A percentile compares a stretch with the other conserved stretches of the same genome.
Conservation (phyloP, 1,284 basidiomycete species). For the Quambalaria eucalypti region DNA sequence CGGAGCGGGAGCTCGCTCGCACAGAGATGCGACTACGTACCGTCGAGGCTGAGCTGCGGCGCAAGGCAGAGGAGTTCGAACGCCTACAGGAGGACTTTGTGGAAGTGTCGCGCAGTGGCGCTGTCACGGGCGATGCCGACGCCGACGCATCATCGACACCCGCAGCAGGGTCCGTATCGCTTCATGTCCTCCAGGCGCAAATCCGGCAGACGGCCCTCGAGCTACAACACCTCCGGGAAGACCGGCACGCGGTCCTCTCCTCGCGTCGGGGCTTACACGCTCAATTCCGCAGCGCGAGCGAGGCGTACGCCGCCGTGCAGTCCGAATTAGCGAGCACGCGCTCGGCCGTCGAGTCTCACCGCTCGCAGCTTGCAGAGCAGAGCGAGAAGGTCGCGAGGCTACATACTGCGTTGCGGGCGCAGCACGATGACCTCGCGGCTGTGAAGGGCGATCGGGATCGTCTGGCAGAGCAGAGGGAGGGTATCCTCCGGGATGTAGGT, state of each 20-base stretch:
- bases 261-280: conserved; percentile 19
- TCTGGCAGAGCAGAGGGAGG: conserved; percentile 17
- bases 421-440: conserved; percentile 15
- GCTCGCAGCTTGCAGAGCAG: conserved; percentile 31
- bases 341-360: conserved; percentile 19
- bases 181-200: conserved; percentile 17
- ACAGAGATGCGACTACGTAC: not conserved
- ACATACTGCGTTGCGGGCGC: conserved; percentile 16
- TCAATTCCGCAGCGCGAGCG: conserved; percentile 13
- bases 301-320: conserved; percentile 16
- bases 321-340: conserved; percentile 17
- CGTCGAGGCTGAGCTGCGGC: conserved; percentile 2
- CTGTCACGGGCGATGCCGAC: conserved; percentile 1
- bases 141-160: too few relatives aligned
- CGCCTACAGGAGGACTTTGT: conserved; percentile 20
- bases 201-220: conserved; percentile 17
- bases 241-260: conserved; percentile 17
- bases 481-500: conserved; percentile 25
- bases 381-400: conserved; percentile 22
- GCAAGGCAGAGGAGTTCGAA: conserved; percentile 12
- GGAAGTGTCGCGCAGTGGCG: conserved; percentile 8
- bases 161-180: conserved; percentile 4
- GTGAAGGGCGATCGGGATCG: conserved; percentile 23
- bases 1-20: conserved; percentile 1
- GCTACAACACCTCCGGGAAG: conserved; percentile 17